Evolutionary conservation across 805 yeast genomes (phyloP).

Genomic region (Schwanniomyces vanrijiae): DNA sequence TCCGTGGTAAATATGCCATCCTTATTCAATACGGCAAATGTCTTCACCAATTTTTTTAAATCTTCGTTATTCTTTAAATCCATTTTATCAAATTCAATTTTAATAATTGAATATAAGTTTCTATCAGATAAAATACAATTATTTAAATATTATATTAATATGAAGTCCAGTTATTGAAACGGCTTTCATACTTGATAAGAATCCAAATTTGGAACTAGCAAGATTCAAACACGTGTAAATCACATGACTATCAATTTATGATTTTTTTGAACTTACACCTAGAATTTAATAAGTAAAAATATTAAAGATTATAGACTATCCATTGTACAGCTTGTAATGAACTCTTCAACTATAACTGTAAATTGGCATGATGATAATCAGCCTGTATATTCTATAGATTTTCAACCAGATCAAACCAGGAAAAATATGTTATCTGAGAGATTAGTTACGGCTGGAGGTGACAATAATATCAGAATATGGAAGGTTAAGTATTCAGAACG

Average conservation of each 20-base stretch:
- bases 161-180: neutral
- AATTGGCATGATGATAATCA: conserved; percentile 77
- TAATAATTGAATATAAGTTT: neutral
- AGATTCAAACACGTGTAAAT: neutral
- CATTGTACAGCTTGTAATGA: conserved; percentile 21
- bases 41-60: conserved; percentile 6
- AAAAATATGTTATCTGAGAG: conserved; percentile 34
- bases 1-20: conserved; percentile 8
- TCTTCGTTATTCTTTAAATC: conserved; percentile 11
- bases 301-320: neutral
- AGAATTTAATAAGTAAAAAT: neutral
- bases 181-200: neutral
- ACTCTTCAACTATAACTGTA: conserved; percentile 50
- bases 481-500: conserved; percentile 9
- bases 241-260: neutral
- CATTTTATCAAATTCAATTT: conserved; percentile 4
- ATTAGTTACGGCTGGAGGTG: conserved; percentile 92
- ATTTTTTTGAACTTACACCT: neutral
- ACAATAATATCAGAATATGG: conserved; percentile 78
- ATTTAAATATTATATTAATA: no score
- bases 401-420: conserved; percentile 45
- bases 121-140: no score
- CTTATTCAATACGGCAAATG: conserved; percentile 13
- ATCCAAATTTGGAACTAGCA: neutral
- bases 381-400: conserved; percentile 69